phyloP scores from a whole-genome alignment of 257 asterid genomes.

The Forsythia suspensa region DNA sequence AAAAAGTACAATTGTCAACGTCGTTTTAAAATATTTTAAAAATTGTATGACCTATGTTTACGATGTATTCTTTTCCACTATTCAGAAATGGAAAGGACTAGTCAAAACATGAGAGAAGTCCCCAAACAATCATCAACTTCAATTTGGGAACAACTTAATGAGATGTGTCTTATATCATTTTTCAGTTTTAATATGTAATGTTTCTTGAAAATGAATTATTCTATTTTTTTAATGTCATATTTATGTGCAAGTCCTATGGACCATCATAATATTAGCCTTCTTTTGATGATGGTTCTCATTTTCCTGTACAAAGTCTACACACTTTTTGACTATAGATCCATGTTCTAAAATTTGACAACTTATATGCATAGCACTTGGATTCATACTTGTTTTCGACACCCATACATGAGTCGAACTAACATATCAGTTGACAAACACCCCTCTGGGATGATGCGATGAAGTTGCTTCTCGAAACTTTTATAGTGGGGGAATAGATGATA shows the following conservation, averaged over 20 bases:
- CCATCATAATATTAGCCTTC: not conserved
- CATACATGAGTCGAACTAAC: not conserved
- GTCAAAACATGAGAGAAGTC: not conserved
- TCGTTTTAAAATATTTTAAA: not conserved
- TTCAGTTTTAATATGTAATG: not conserved
- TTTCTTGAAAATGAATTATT: not conserved
- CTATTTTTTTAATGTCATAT: not conserved
- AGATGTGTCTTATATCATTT: not conserved
- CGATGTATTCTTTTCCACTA: not conserved
- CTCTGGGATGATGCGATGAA: not conserved
- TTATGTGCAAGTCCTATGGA: not conserved
- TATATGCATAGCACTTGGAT: too few relatives aligned
- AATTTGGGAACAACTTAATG: not conserved
- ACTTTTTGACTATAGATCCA: too few relatives aligned
- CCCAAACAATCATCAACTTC: not conserved
- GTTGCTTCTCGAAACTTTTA: not conserved
- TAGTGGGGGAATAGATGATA: not conserved
- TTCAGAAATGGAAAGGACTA: not conserved
- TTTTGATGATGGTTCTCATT: not conserved
- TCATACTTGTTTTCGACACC: too few relatives aligned
- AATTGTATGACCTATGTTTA: not conserved
- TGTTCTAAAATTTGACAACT: too few relatives aligned
- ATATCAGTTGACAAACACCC: not conserved
- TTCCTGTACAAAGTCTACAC: too few relatives aligned
- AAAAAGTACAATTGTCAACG: not conserved